Percentiles rank a stretch among this genome's conserved stretches.
Conservation (phyloP, 371 early-diverging fungal species). For the Batkoa obscura region DNA sequence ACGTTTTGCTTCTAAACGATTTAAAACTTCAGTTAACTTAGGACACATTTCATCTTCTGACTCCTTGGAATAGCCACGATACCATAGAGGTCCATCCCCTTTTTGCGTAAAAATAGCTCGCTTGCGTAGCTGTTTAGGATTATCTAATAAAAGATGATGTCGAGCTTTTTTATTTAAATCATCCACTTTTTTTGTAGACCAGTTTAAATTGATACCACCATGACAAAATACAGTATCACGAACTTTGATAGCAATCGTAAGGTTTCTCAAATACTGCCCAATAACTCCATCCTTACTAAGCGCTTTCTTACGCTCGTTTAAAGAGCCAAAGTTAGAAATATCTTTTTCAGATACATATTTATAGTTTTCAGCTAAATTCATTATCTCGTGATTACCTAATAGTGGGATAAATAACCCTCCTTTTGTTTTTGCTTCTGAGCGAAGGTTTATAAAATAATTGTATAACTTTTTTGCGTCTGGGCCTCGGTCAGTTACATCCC, state of each 20-base stretch:
- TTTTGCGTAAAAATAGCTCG: conserved; percentile 6
- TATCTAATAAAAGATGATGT: not conserved
- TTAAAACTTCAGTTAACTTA: conserved; percentile 24
- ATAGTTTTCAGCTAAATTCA: conserved; percentile 30
- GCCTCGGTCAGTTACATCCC: conserved; percentile 57
- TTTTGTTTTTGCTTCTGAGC: conserved; percentile 28
- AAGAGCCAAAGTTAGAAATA: conserved; percentile 37
- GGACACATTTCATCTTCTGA: conserved; percentile 24
- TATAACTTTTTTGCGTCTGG: conserved; percentile 48
- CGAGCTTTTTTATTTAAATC: not conserved
- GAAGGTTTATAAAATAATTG: conserved; percentile 26
- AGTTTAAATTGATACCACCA: conserved; percentile 41
- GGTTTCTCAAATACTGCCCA: conserved; percentile 27
- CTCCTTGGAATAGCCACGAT: conserved; percentile 41
- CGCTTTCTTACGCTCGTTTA: conserved; percentile 23
- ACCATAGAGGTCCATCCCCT: conserved; percentile 30
- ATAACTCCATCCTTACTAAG: conserved; percentile 41
- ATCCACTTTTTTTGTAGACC: conserved; percentile 14
- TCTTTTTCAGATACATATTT: conserved; percentile 48
- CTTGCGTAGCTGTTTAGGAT: not conserved
- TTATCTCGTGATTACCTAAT: conserved; percentile 44
- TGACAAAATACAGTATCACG: conserved; percentile 47
- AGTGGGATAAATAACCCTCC: conserved; percentile 36
- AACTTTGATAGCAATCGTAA: conserved; percentile 35
- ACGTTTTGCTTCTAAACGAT: conserved; percentile 29